phyloP scores from a whole-genome alignment of 768 basidiomycete genomes.

The Calocera cornea region DNA sequence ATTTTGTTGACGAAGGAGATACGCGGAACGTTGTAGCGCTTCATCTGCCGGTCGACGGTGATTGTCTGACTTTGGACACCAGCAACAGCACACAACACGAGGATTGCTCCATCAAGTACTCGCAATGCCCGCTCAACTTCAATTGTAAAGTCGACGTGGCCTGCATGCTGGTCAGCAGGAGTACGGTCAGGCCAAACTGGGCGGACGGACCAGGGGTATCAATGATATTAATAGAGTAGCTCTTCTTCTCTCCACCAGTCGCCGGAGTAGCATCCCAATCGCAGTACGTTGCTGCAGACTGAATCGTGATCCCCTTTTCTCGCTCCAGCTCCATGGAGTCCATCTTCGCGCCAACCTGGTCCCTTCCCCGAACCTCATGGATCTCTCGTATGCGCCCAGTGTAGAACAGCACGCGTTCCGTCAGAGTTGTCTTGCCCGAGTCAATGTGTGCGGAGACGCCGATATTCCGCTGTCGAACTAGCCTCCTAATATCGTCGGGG shows the following conservation, averaged over 20 bases:
- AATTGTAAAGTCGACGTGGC: conserved; percentile 99
- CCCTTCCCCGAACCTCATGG: conserved; percentile 92
- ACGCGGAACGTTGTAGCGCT: conserved; percentile 87
- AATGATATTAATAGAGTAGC: conserved; percentile 90
- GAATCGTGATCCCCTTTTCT: conserved; percentile 98
- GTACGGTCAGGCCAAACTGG: not conserved
- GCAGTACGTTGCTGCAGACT: conserved; percentile 95
- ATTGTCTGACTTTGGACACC: conserved; percentile 99
- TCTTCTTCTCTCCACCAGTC: conserved; percentile 52
- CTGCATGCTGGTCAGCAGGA: conserved; percentile 29
- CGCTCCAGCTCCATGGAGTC: conserved; percentile 98
- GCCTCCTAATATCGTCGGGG: conserved; percentile 48
- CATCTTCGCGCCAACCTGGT: conserved; percentile 98
- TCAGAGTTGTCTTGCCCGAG: conserved; percentile 95
- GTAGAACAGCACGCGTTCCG: conserved; percentile 90
- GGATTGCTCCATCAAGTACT: conserved; percentile 88
- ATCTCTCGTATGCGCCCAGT: conserved; percentile 92
- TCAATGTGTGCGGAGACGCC: conserved; percentile 93
- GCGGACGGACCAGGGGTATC: conserved; percentile 73
- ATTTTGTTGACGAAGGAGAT: conserved; percentile 98
- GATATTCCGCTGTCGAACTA: conserved; percentile 79
- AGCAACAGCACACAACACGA: conserved; percentile 93
- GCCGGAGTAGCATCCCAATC: conserved; percentile 73
- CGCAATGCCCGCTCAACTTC: conserved; percentile 95
- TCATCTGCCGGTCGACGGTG: conserved; percentile 98